Evolutionary conservation across 257 asterid species (phyloP).

Genomic region (Galeopsis tetrahit): DNA sequence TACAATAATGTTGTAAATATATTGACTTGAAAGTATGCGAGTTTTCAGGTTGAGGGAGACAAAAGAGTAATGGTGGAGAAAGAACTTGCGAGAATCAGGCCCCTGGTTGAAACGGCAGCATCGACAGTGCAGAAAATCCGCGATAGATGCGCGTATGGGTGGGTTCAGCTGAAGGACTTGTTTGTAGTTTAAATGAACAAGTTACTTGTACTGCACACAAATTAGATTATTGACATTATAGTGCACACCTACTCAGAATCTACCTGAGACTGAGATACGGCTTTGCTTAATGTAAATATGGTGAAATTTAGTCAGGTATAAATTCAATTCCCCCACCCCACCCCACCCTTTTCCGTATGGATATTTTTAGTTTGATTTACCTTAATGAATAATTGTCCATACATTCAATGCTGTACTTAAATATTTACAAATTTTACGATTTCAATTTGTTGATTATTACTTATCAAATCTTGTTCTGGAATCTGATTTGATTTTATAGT

Average conservation of each 20-base stretch:
- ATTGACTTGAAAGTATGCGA: background rate
- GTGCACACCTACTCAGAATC: background rate
- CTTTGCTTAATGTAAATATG: constrained; percentile 27
- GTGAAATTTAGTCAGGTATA: background rate
- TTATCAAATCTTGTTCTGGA: too few species aligned
- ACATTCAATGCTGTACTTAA: too few species aligned
- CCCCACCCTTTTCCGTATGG: too few species aligned
- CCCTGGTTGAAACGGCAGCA: constrained; percentile 72
- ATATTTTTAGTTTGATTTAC: too few species aligned
- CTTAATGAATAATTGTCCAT: too few species aligned
- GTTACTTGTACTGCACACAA: background rate
- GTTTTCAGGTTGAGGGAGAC: constrained; percentile 62
- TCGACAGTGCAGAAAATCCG: constrained; percentile 68
- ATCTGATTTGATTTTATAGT: too few species aligned
- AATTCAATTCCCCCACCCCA: too few species aligned
- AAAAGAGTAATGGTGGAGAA: constrained; percentile 58
- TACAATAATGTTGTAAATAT: background rate
- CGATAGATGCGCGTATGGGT: constrained; percentile 79
- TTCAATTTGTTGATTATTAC: too few species aligned
- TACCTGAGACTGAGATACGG: background rate
- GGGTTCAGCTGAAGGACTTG: constrained; percentile 74
- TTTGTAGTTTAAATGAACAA: constrained; percentile 46
- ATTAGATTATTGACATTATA: background rate
- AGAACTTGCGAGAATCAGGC: constrained; percentile 66
- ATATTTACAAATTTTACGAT: too few species aligned